Conservation (phyloP, 2,329 filamentous ascomycete genomes). For the Fonsecaea monophora region DNA sequence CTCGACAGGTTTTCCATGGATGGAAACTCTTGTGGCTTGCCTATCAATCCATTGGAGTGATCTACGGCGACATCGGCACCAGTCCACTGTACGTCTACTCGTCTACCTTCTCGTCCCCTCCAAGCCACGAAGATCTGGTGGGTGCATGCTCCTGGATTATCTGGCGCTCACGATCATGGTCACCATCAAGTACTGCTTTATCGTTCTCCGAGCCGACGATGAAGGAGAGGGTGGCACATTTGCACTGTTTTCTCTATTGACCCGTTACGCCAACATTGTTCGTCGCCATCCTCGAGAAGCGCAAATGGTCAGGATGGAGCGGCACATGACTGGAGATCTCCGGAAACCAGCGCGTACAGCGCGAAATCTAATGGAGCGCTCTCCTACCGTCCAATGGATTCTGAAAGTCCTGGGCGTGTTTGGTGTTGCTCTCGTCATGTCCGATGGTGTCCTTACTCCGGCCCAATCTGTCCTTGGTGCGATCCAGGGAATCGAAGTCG, state of each 20-base stretch:
- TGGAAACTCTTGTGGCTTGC: slow-evolving; percentile 50
- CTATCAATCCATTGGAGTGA: slow-evolving; percentile 64
- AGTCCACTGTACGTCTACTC: slow-evolving; percentile 65
- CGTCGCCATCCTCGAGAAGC: slow-evolving; percentile 60
- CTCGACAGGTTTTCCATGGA: slow-evolving; percentile 42
- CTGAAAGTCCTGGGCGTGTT: slow-evolving; percentile 63
- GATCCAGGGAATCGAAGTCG: slow-evolving; percentile 61
- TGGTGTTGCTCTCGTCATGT: slow-evolving; percentile 62
- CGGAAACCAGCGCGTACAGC: slow-evolving; percentile 51
- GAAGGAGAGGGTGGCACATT: slow-evolving; percentile 66
- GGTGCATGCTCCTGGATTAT: slow-evolving; percentile 63
- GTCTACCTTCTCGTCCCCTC: slow-evolving; percentile 57
- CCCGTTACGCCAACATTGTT: slow-evolving; percentile 60
- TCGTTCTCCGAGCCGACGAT: slow-evolving; percentile 62
- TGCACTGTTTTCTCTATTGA: slow-evolving; percentile 60
- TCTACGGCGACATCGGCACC: slow-evolving; percentile 66
- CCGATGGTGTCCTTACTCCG: slow-evolving; percentile 63
- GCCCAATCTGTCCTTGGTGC: slow-evolving; percentile 65
- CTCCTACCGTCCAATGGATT: slow-evolving; percentile 52
- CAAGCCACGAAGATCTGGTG: slow-evolving; percentile 56
- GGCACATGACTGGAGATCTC: slow-evolving; percentile 55
- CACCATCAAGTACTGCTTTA: slow-evolving; percentile 63
- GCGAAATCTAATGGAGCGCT: slow-evolving; percentile 57
- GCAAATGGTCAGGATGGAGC: slow-evolving; percentile 56
- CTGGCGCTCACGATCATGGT: slow-evolving; percentile 63